Evolutionary conservation across 1,284 basidiomycete species (phyloP).

Genomic region (Sparassis latifolia): DNA sequence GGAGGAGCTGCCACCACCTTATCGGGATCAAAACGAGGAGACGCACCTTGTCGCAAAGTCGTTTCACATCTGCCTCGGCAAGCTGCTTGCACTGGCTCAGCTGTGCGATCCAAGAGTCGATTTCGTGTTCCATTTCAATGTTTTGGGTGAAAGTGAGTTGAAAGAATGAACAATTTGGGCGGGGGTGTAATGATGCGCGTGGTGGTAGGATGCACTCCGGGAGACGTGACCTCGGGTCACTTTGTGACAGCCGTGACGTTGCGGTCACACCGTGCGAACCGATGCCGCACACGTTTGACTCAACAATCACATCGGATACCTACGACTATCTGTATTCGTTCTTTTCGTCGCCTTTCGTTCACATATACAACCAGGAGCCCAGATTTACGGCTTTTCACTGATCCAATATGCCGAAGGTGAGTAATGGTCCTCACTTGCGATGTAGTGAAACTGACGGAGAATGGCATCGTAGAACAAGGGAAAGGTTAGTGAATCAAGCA

Average conservation of each 20-base stretch:
- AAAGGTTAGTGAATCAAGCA: conserved; percentile 47
- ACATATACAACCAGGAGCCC: too few species aligned
- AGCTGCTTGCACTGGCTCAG: conserved; percentile 98
- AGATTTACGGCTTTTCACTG: not conserved
- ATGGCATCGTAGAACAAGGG: conserved; percentile 61
- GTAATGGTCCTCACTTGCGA: conserved; percentile 9
- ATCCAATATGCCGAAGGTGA: conserved; percentile 52
- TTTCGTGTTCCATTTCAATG: conserved; percentile 67
- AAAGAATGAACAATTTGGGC: conserved; percentile 12
- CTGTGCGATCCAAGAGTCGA: conserved; percentile 95
- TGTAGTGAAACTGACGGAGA: conserved; percentile 13
- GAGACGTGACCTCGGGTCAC: conserved; percentile 1
- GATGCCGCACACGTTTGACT: conserved; percentile 2
- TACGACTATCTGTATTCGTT: not conserved
- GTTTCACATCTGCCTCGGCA: conserved; percentile 93
- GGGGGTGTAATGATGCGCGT: conserved; percentile 21
- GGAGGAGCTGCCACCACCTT: conserved; percentile 19
- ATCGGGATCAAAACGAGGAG: conserved; percentile 21
- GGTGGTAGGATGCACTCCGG: conserved; percentile 6
- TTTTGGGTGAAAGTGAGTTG: conserved; percentile 11
- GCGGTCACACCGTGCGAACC: conserved; percentile 2
- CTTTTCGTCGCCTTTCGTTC: not conserved
- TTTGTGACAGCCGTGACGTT: not conserved
- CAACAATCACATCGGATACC: not conserved
- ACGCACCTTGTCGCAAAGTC: conserved; percentile 96